Base-by-base conservation (phyloP, 768 basidiomycete genomes). In the Boletus pseudopeckii region DNA sequence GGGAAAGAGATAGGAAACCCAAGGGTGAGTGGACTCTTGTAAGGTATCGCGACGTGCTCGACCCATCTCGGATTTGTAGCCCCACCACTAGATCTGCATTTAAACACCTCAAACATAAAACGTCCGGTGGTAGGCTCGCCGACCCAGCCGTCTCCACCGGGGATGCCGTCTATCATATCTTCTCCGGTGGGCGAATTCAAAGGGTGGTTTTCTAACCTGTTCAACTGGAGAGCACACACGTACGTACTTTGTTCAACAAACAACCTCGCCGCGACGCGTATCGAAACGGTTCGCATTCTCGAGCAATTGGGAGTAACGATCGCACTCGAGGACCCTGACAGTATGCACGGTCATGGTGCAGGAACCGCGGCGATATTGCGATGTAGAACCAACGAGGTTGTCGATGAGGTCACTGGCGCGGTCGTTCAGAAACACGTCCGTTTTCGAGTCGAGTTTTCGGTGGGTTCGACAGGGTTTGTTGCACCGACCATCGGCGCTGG, bases 151-250 rank as follows among this genome's bases (percentile, higher is more conserved):
- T 76, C 26, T 71, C 74, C 61, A 49, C 75, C 58, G 54, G 73
- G 56, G 26, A 68, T 65, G 55, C 67, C 54, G 22, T 73, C 69
- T 45, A 68, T 83, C 40, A 74, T 81, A 7, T 83, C 88, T 15
- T 88, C 88, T n/a, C 85, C 83, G 10, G 86, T 88, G 14, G 86
- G 86, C 53, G 90, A 91, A 69, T 84, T 91, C 71, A 89, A 88
- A 66, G 89, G 88, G 33, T 97, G 95, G 95, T 95, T 98, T 72
- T 90, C 92, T 20, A 96, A 90, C 60, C 75, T 98, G 30, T 98
- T 98, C 77, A 90, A 85, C 70, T 97, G 92, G 90, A 93, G 90
- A 65, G 76, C 79, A 32, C 81, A 83, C 50, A 71, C 77, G 22
- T 77, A 71, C 64, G 68, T 72, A 55, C 69, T 83, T 28, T 86